These are phyloP conservation scores for Globisporangium recalcitrans DNA, from an alignment of 352 stramenopile genomes.

Conservation along the genomic window DNA sequence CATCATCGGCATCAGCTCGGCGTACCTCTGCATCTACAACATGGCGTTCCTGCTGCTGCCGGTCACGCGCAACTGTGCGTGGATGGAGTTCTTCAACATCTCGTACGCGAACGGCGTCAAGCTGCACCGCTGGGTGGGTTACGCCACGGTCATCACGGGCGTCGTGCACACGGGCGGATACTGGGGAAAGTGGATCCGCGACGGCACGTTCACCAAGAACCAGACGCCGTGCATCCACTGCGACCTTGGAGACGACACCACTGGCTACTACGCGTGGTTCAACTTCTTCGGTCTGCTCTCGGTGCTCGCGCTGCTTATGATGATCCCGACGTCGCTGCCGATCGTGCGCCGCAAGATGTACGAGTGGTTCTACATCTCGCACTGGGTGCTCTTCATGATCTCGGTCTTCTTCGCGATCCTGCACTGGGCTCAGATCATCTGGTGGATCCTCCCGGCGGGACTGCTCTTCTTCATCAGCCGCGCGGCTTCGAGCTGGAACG, in stretches of 20 bases:
- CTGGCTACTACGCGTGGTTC: conserved; percentile 56
- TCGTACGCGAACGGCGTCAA: conserved; percentile 56
- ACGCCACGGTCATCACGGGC: conserved; percentile 43
- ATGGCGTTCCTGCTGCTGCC: conserved; percentile 64
- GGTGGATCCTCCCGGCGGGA: conserved; percentile 46
- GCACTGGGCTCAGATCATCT: conserved; percentile 55
- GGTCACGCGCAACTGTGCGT: conserved; percentile 50
- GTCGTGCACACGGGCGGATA: conserved; percentile 48
- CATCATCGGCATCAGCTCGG: conserved; percentile 44
- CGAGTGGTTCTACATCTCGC: conserved; percentile 53
- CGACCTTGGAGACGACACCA: conserved; percentile 25
- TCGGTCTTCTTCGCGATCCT: conserved; percentile 51
- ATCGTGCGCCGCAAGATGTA: conserved; percentile 51
- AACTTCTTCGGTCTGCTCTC: conserved; percentile 55
- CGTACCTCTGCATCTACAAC: conserved; percentile 65
- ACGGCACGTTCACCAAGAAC: conserved; percentile 38
- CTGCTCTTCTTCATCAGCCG: conserved; percentile 54
- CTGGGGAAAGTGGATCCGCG: conserved; percentile 40
- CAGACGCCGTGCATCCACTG: conserved; percentile 47
- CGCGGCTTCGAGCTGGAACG: conserved; percentile 39
- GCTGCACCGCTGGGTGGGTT: conserved; percentile 59
- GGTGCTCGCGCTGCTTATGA: conserved; percentile 40
- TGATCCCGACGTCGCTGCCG: conserved; percentile 48
- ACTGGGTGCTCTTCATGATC: conserved; percentile 52
- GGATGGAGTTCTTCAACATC: conserved; percentile 68